These are phyloP conservation scores for Gastrodia elata DNA, from an alignment of 106 monocot genomes.

Conservation along the genomic window DNA sequence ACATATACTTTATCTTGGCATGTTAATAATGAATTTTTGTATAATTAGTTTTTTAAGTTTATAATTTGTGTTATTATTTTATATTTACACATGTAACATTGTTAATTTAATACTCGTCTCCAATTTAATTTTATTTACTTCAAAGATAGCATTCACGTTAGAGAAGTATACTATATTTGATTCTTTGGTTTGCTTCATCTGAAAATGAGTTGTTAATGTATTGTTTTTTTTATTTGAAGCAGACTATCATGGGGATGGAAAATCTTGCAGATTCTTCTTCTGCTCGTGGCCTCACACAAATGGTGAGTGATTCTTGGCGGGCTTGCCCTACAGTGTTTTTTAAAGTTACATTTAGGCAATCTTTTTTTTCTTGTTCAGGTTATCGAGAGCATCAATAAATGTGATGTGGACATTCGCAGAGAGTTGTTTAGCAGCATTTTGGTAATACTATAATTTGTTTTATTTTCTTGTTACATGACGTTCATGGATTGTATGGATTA, in stretches of 20 bases:
- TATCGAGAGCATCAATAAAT: conserved; percentile 93
- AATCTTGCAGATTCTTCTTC: conserved; percentile 40
- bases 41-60: too few relatives aligned
- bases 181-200: not conserved
- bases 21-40: too few relatives aligned
- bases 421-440: conserved; percentile 93
- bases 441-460: conserved; percentile 32
- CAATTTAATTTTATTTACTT: too few relatives aligned
- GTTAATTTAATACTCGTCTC: too few relatives aligned
- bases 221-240: conserved; percentile 10
- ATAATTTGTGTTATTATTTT: too few relatives aligned
- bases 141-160: not conserved
- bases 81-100: too few relatives aligned
- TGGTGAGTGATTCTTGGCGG: conserved; percentile 37
- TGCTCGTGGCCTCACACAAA: conserved; percentile 73
- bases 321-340: not conserved
- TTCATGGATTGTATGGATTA: not conserved
- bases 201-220: not conserved
- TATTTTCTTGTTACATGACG: not conserved
- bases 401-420: conserved; percentile 90
- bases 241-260: conserved; percentile 94
- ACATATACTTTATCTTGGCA: too few relatives aligned
- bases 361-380: conserved; percentile 29
- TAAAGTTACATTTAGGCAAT: not conserved
- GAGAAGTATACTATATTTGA: not conserved